Evolutionary conservation across 179 eudicot species (phyloP).

Genomic region (Camellia oleifera): DNA sequence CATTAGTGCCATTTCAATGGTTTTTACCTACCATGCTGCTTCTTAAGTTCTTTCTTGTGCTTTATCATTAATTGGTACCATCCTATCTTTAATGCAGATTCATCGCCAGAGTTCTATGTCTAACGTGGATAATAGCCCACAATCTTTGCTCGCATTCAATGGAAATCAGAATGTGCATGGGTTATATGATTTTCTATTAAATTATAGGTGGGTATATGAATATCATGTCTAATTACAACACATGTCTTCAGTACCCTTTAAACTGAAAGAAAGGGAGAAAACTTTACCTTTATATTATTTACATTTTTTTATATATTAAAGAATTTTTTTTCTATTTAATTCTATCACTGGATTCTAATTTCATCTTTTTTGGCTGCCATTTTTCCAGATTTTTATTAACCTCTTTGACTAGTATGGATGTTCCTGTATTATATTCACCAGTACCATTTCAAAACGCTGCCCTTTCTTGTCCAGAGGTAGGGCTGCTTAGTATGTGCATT

Average conservation of each 20-base stretch:
- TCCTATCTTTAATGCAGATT: slow-evolving; percentile 48
- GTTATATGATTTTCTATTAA: slow-evolving; percentile 77
- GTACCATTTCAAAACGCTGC: slow-evolving; percentile 81
- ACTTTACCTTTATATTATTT: not conserved
- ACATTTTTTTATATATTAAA: not conserved
- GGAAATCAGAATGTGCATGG: slow-evolving; percentile 83
- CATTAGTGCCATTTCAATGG: not conserved
- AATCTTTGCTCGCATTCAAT: slow-evolving; percentile 62
- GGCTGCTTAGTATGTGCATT: slow-evolving; percentile 6
- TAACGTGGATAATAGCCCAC: slow-evolving; percentile 73
- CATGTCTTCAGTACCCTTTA: not conserved
- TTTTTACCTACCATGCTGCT: not conserved
- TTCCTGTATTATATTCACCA: slow-evolving; percentile 82
- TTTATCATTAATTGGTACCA: slow-evolving; percentile 2
- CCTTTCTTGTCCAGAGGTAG: slow-evolving; percentile 83
- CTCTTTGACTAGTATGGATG: slow-evolving; percentile 63
- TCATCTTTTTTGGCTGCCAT: slow-evolving; percentile 12
- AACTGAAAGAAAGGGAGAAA: not conserved
- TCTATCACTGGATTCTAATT: not conserved
- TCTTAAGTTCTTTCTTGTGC: not conserved
- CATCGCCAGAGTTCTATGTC: slow-evolving; percentile 45
- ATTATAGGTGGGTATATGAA: slow-evolving; percentile 54
- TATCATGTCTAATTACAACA: not conserved
- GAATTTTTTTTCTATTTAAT: not conserved
- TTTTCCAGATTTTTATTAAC: slow-evolving; percentile 53